A percentile compares a stretch with the other conserved stretches of the same genome.
These are phyloP conservation scores for Aspergillus quadrilineatus DNA, from an alignment of 2,329 filamentous ascomycete genomes.

Conservation along the genomic window DNA sequence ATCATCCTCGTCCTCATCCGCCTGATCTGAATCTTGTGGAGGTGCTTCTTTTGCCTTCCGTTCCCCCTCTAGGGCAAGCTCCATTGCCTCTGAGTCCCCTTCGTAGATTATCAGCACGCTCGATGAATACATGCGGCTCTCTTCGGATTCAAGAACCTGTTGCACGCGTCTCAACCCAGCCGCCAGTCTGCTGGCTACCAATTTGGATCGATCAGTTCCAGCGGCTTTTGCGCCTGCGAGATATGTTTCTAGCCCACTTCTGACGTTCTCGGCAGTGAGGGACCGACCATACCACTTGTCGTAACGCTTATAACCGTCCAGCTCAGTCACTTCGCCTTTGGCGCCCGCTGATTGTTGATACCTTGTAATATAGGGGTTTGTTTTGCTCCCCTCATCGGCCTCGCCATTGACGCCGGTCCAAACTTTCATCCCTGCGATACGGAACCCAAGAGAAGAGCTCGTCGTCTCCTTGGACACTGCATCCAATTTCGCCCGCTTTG, in stretches of 20 bases:
- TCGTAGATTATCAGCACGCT: conserved; percentile 67
- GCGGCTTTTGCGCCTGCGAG: conserved; percentile 48
- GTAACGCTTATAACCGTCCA: conserved; percentile 58
- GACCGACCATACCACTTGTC: conserved; percentile 66
- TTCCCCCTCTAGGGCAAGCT: conserved; percentile 49
- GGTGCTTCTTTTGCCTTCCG: conserved; percentile 31
- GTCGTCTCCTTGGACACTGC: conserved; percentile 60
- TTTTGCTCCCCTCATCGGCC: conserved; percentile 32
- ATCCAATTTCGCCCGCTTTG: conserved; percentile 61
- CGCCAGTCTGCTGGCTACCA: conserved; percentile 44
- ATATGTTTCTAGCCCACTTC: conserved; percentile 59
- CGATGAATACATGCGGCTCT: conserved; percentile 67
- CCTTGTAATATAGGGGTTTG: conserved; percentile 34
- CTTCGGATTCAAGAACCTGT: conserved; percentile 53
- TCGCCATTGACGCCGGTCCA: conserved; percentile 46
- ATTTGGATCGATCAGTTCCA: conserved; percentile 43
- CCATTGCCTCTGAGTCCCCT: conserved; percentile 58
- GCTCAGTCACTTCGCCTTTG: conserved; percentile 44
- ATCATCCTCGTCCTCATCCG: conserved; percentile 28
- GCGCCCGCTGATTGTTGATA: conserved; percentile 51
- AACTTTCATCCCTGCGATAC: conserved; percentile 65
- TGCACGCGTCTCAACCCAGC: conserved; percentile 46
- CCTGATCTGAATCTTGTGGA: conserved; percentile 33
- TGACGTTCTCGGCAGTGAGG: conserved; percentile 56
- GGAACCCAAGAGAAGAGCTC: conserved; percentile 59